A percentile compares a stretch with the other conserved stretches of the same genome.
phyloP scores from a whole-genome alignment of 768 basidiomycete species.

The Hygrocybe punicea region DNA sequence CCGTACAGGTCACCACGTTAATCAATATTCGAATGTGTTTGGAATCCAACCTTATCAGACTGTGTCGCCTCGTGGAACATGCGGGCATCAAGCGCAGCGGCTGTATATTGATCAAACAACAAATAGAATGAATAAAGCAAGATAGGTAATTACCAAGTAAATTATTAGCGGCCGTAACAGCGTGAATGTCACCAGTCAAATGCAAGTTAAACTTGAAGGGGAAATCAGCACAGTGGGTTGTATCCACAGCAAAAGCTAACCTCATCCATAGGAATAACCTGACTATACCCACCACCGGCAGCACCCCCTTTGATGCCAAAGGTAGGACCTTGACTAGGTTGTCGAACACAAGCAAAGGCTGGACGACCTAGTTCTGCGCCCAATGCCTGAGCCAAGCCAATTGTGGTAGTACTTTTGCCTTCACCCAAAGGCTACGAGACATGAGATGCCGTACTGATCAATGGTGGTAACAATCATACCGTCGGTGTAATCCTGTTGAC shows the following conservation, averaged over 20 bases:
- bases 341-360: constrained; percentile 93
- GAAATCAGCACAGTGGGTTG: background rate
- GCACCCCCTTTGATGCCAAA: constrained; percentile 99
- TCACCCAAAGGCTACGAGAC: constrained; percentile 75
- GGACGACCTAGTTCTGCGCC: constrained; percentile 91
- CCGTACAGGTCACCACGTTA: background rate
- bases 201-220: constrained; percentile 82
- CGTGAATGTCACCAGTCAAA: constrained; percentile 96
- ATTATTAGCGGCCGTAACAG: constrained; percentile 96
- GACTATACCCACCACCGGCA: constrained; percentile 96
- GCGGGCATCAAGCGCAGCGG: constrained; percentile 93
- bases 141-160: constrained; percentile 61
- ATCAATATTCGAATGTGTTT: background rate
- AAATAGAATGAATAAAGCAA: background rate
- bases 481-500: constrained; percentile 83
- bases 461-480: background rate
- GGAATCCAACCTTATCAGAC: constrained; percentile 68
- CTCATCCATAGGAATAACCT: constrained; percentile 99
- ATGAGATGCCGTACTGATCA: background rate
- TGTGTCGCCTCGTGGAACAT: constrained; percentile 98
- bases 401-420: constrained; percentile 97
- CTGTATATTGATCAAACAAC: constrained; percentile 36
- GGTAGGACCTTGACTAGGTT: constrained; percentile 97
- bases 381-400: constrained; percentile 93
- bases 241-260: constrained; percentile 34